Percentiles rank a stretch among this genome's conserved stretches.
phyloP scores from a whole-genome alignment of 2,329 filamentous ascomycete genomes.

The Fusarium protoensiforme region DNA sequence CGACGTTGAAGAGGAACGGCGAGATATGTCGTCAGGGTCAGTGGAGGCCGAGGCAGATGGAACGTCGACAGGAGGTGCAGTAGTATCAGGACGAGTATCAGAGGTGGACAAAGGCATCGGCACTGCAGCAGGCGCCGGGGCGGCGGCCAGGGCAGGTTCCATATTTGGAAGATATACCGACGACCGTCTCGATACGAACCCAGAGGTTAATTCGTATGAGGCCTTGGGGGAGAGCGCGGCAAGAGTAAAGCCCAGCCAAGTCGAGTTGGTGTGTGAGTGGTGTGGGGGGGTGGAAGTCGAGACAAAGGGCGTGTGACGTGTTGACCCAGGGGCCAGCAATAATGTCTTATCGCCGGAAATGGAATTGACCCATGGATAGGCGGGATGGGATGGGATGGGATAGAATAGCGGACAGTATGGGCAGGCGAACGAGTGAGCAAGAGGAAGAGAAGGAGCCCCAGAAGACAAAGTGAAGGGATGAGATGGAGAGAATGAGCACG shows the following conservation, averaged over 20 bases:
- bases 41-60: conserved; percentile 26
- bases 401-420: not conserved
- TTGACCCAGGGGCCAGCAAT: conserved; percentile 24
- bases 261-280: conserved; percentile 22
- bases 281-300: conserved; percentile 27
- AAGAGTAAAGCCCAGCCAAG: conserved; percentile 10
- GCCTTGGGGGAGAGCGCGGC: conserved; percentile 16
- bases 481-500: conserved; percentile 15
- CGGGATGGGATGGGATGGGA: not conserved
- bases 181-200: conserved; percentile 33
- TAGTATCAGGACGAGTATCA: conserved; percentile 43
- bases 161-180: conserved; percentile 39
- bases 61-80: conserved; percentile 31
- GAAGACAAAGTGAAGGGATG: conserved; percentile 30
- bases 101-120: conserved; percentile 33
- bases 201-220: conserved; percentile 23
- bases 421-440: conserved; percentile 1
- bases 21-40: conserved; percentile 33
- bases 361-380: conserved; percentile 19
- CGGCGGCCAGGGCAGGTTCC: conserved; percentile 38
- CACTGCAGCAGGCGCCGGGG: conserved; percentile 34
- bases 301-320: conserved; percentile 25
- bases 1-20: conserved; percentile 32
- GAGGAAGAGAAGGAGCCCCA: conserved; percentile 27
- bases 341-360: conserved; percentile 34